Evolutionary conservation across 2,329 filamentous ascomycete species (phyloP), one percentile per base, ranked within the genome.

Genomic region (Microsporum audouinii): DNA sequence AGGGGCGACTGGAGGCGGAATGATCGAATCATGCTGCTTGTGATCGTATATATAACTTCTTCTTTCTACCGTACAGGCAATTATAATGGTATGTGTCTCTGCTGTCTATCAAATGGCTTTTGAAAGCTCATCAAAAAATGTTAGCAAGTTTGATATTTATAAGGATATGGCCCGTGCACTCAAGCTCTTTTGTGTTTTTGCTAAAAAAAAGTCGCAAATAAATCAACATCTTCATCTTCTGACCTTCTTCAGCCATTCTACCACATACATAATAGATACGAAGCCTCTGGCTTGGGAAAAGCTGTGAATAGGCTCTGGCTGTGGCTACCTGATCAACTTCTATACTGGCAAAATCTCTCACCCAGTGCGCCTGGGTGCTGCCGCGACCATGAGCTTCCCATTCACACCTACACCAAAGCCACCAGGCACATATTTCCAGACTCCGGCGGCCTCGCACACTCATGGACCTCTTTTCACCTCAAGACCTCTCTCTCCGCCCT

Each of bases 361-460:
- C 38, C 36, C 55, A 12, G 23, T 29, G 55, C 36, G 34, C 14
- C n/a, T 39, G 36, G 53, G 36, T 39, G 53, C 36, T 36, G 61
- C 55, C 17, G 61, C 45, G 63, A 72, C 63, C 66, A 78, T 78
- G 76, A 75, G 74, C 69, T 73, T 72, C 67, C 74, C 72, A 59
- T 70, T 68, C 64, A 71, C 76, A 59, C 78, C 75, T 66, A 70
- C 71, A 65, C 66, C 72, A 68, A 68, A 73, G 69, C 70, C 73
- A 60, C 71, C 76, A 65, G 74, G 75, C 59, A 71, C 73, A 60
- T 76, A 71, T 68, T 70, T 77, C 65, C 69, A 74, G 67, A 71
- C 76, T 65, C 70, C 72, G 62, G 71, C 76, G 63, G 64, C 69
- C 56, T 70, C 64, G 67, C 74, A 63, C 65, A 72, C 63, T 64